Conservation (phyloP, 305 asterid species). For the Fraxinus albicans region DNA sequence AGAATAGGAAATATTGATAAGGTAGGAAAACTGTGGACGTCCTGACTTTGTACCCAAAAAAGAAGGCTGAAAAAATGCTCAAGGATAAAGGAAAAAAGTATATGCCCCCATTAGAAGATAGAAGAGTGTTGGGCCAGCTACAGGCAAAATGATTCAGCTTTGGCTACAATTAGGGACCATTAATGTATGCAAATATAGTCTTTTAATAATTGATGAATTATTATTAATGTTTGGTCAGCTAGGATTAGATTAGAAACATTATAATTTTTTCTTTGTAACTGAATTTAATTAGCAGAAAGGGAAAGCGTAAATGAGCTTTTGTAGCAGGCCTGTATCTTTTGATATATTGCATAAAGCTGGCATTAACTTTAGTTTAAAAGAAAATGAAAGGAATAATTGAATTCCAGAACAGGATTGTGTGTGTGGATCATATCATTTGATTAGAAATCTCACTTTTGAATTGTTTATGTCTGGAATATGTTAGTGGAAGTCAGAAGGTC, state of each 20-base stretch:
- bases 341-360: constrained; percentile 42
- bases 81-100: constrained; percentile 28
- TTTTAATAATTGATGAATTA: constrained; percentile 62
- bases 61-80: neutral
- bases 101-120: constrained; percentile 23
- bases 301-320: constrained; percentile 36
- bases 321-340: constrained; percentile 26
- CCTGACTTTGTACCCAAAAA: neutral
- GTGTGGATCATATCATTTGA: constrained; percentile 40
- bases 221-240: constrained; percentile 37
- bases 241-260: constrained; percentile 22
- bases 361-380: constrained; percentile 36
- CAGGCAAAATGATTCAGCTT: constrained; percentile 45
- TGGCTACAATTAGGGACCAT: constrained; percentile 40
- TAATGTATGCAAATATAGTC: constrained; percentile 28
- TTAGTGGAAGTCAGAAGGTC: constrained; percentile 60
- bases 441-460: constrained; percentile 65
- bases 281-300: constrained; percentile 18
- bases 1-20: constrained; percentile 17
- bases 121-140: constrained; percentile 27
- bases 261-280: constrained; percentile 22
- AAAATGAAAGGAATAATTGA: constrained; percentile 52
- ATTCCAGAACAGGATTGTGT: constrained; percentile 48
- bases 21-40: constrained; percentile 12
- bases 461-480: constrained; percentile 80